Evolutionary conservation across 257 asterid genomes (phyloP).

Genomic region (Buddleja alternifolia): DNA sequence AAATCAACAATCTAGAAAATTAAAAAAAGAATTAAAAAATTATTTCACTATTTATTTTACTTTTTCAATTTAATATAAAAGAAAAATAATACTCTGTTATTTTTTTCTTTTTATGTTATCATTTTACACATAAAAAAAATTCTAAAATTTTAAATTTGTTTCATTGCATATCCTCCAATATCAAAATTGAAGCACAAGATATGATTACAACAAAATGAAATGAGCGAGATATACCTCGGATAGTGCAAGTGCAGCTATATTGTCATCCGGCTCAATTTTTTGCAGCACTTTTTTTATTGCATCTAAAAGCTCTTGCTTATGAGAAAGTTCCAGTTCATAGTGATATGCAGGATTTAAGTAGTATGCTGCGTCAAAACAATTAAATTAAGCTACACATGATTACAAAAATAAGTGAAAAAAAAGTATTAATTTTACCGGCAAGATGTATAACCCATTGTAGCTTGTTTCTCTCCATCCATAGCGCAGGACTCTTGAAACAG

Average conservation of each 20-base stretch:
- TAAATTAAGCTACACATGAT: no score
- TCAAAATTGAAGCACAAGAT: no score
- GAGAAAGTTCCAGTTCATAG: conserved; percentile 8
- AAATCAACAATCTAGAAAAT: no score
- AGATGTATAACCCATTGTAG: conserved; percentile 1
- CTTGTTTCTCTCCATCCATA: not conserved
- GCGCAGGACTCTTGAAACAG: not conserved
- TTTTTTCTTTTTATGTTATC: no score
- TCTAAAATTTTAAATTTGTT: no score
- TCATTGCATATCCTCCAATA: no score
- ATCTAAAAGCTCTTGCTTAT: not conserved
- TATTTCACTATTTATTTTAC: no score
- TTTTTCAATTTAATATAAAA: no score
- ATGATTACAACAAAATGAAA: no score
- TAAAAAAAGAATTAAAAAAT: no score
- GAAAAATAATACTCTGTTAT: no score
- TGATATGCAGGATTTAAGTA: not conserved
- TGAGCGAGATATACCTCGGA: not conserved
- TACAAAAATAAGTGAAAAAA: not conserved
- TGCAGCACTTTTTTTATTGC: not conserved
- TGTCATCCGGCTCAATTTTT: not conserved
- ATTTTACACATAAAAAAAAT: no score
- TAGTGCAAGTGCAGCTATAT: not conserved
- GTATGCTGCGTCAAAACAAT: not conserved
- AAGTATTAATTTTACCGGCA: not conserved